Evolutionary conservation across 768 basidiomycete genomes (phyloP).

Genomic region (Hirschioporus abietinus): DNA sequence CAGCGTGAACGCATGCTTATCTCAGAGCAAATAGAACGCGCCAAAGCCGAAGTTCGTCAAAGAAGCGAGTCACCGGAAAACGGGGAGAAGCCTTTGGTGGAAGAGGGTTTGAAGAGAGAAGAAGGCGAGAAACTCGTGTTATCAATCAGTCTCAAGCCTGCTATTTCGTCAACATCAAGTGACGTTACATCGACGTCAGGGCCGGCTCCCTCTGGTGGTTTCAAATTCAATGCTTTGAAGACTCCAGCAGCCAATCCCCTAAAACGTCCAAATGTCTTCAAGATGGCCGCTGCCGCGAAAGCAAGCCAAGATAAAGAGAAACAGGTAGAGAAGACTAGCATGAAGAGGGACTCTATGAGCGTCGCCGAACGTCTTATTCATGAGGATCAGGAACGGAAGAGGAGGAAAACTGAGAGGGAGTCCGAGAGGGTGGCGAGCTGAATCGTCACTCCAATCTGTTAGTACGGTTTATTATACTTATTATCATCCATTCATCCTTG

Average conservation of each 20-base stretch:
- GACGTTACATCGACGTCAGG: conserved; percentile 26
- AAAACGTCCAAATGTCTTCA: conserved; percentile 74
- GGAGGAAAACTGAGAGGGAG: conserved; percentile 64
- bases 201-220: conserved; percentile 26
- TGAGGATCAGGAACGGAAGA: conserved; percentile 90
- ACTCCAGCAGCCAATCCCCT: conserved; percentile 46
- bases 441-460: too few species aligned
- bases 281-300: conserved; percentile 34
- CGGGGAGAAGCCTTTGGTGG: conserved; percentile 31
- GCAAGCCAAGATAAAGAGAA: conserved; percentile 31
- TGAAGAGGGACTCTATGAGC: conserved; percentile 63
- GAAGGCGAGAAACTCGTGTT: conserved; percentile 76
- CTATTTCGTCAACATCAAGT: conserved; percentile 22
- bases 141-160: conserved; percentile 58
- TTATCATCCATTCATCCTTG: neutral
- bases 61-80: conserved; percentile 18
- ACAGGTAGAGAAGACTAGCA: conserved; percentile 20
- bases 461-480: neutral
- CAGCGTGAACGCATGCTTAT: conserved; percentile 87
- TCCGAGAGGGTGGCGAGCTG: conserved; percentile 10
- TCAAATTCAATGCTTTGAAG: conserved; percentile 66
- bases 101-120: conserved; percentile 65
- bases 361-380: conserved; percentile 82
- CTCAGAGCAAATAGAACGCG: conserved; percentile 91
- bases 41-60: conserved; percentile 43